These are phyloP conservation scores for Gentiana dahurica DNA, from an alignment of 257 asterid species.

Conservation along the genomic window DNA sequence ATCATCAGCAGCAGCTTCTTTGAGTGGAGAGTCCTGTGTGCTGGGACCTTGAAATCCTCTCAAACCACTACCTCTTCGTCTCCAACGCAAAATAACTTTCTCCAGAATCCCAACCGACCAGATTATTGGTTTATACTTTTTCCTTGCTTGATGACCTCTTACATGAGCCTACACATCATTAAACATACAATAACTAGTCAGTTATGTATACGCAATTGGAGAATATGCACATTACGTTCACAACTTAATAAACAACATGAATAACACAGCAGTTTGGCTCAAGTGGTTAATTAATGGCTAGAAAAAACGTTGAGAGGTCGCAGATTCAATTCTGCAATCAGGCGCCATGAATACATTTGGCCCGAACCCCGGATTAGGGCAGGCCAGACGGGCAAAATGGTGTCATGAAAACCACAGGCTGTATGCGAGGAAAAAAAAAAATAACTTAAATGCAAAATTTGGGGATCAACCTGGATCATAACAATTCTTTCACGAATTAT, in stretches of 20 bases:
- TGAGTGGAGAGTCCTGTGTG: constrained; percentile 19
- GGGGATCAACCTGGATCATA: constrained; percentile 60
- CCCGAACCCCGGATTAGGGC: no score
- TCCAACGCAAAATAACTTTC: constrained; percentile 91
- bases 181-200: constrained; percentile 3
- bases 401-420: no score
- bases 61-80: constrained; percentile 81
- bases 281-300: no score
- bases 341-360: no score
- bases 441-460: neutral
- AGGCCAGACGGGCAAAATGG: no score
- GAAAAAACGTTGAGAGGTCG: no score
- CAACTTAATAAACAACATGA: no score
- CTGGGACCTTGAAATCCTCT: constrained; percentile 58
- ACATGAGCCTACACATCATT: constrained; percentile 73
- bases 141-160: constrained; percentile 95
- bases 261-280: no score
- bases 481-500: constrained; percentile 58
- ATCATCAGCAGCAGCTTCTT: constrained; percentile 52
- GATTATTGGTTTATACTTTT: constrained; percentile 64
- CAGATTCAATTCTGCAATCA: no score
- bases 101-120: constrained; percentile 96
- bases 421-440: no score
- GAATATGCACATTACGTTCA: neutral
- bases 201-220: neutral